Evolutionary conservation across 352 stramenopile genomes (phyloP), one percentile per base, ranked within the genome.

Genomic region (Albugo candida): DNA sequence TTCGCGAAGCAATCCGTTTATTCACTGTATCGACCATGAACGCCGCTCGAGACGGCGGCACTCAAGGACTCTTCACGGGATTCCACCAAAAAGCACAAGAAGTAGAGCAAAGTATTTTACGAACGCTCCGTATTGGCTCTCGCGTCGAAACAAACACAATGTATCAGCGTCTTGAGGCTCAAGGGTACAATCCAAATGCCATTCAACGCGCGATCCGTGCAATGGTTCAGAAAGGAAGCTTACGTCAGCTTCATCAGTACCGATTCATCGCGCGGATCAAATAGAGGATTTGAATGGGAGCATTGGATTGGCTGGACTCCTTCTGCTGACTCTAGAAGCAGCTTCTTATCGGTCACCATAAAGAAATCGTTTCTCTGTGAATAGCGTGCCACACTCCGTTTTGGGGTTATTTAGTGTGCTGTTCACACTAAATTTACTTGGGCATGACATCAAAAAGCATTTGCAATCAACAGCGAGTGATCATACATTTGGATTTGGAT

Each of bases 1-100:
- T 98, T 38, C 81, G 86, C 12, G 95, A 99, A 58, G 94, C 95
- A 0, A 78, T 99, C 36, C 87, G 94, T 0, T 65, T 99, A 13
- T 99, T 99, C 61, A 96, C 89, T 53, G 93, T 98, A 19, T 97
- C 91, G 53, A 99, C 95, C 5, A 97, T 99, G 84, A 92, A 96
- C 37, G 95, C 95, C 0, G 95, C 94, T 37, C 84, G 93, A 27
- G 79, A 84, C 36, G 92, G 94, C 53, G 75, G 74, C 21, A 91
- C 74, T 2, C 74, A 91, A 31, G 77, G 76, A 14, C 50, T 89
- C 4, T 85, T 89, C 49, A 68, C 73, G 14, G 59, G 63, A 10
- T 80, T 89, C 45, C 73, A 89, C 49, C 73, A 89, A 56, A 89
- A 86, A 51, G 73, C 76, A 2, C 65, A 77, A 41, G 76, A 86